Evolutionary conservation across 1,284 basidiomycete genomes (phyloP).

Genomic region (Sanguinoderma infundibulare): DNA sequence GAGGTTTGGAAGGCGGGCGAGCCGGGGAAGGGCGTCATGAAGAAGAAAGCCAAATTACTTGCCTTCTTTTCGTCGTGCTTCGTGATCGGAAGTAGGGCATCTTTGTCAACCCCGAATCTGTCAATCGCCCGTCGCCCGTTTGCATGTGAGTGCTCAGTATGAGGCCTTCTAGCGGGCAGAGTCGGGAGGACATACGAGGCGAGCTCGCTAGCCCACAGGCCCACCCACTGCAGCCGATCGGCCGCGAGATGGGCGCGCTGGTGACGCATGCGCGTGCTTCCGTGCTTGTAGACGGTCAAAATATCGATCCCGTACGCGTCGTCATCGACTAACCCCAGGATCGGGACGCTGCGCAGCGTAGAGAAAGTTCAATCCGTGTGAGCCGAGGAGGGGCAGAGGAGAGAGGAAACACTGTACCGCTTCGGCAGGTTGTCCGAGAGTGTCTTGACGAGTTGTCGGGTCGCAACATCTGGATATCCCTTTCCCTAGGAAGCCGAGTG

Average conservation of each 20-base stretch:
- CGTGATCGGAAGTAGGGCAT: constrained; percentile 72
- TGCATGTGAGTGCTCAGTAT: not conserved
- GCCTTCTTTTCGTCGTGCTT: constrained; percentile 78
- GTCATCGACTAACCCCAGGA: constrained; percentile 84
- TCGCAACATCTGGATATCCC: constrained; percentile 92
- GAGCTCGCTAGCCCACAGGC: constrained; percentile 75
- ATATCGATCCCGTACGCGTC: constrained; percentile 93
- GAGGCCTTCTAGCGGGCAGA: not conserved
- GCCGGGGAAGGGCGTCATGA: not conserved
- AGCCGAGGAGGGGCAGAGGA: not conserved
- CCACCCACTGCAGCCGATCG: constrained; percentile 75
- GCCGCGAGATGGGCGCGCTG: constrained; percentile 69
- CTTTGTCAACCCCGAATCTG: constrained; percentile 65
- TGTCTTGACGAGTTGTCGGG: constrained; percentile 78
- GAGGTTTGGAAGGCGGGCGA: not conserved
- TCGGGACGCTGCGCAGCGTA: constrained; percentile 56
- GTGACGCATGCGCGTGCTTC: constrained; percentile 65
- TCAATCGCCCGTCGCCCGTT: not conserved
- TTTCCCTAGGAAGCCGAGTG: constrained; percentile 69
- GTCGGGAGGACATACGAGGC: constrained; percentile 45
- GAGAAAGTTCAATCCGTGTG: not conserved
- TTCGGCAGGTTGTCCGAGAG: constrained; percentile 69
- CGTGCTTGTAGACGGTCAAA: constrained; percentile 81
- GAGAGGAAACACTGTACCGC: constrained; percentile 36
- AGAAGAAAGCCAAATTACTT: constrained; percentile 10